phyloP scores from a whole-genome alignment of 2,329 filamentous ascomycete genomes.

The Fusarium aywerte region DNA sequence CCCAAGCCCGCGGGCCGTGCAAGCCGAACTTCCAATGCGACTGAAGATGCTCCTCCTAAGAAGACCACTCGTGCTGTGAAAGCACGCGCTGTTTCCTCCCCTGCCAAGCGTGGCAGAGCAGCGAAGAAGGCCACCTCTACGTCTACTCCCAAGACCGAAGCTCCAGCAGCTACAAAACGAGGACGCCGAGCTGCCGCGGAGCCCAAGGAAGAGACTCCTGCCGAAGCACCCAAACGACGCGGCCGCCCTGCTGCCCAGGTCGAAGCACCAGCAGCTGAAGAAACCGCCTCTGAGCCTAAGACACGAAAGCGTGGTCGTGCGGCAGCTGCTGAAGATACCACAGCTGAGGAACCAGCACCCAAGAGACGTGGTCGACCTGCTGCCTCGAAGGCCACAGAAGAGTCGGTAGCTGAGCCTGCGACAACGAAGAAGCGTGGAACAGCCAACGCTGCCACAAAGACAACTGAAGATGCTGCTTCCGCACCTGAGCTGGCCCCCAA shows the following conservation, averaged over 20 bases:
- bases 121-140: conserved; percentile 17
- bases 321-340: background rate
- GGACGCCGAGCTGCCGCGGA: conserved; percentile 24
- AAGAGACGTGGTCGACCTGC: conserved; percentile 29
- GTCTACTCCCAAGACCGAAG: conserved; percentile 5
- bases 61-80: conserved; percentile 21
- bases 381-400: conserved; percentile 12
- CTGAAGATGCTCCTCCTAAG: conserved; percentile 5
- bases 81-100: conserved; percentile 34
- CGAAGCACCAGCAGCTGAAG: background rate
- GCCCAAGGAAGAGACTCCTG: background rate
- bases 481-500: conserved; percentile 22
- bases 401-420: conserved; percentile 5
- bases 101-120: conserved; percentile 36
- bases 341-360: conserved; percentile 9
- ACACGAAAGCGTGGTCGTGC: conserved; percentile 37
- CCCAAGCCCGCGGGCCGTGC: conserved; percentile 8
- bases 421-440: conserved; percentile 24
- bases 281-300: conserved; percentile 12
- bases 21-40: background rate
- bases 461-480: conserved; percentile 4
- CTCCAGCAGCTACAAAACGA: conserved; percentile 14
- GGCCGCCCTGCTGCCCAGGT: conserved; percentile 37
- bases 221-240: conserved; percentile 33
- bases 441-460: conserved; percentile 13